Percentiles rank a stretch among this genome's conserved stretches.
Conservation (phyloP, 1,139 yeast genomes). For the Debaryomyces udenii region DNA sequence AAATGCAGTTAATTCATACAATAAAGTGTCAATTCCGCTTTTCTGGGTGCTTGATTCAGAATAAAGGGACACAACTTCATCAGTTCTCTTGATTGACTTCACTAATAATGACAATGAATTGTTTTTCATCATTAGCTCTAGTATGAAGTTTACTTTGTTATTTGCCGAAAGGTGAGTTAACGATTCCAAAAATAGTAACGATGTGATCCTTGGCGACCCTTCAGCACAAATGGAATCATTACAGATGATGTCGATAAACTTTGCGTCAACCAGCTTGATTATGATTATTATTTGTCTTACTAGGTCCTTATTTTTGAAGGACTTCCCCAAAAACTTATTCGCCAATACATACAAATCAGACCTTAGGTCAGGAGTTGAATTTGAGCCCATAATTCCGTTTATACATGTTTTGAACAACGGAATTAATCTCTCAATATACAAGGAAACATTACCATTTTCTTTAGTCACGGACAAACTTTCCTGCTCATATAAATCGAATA, state of each 20-base stretch:
- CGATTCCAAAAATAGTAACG: slow-evolving; percentile 72
- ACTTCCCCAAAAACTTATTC: slow-evolving; percentile 64
- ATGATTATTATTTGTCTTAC: slow-evolving; percentile 53
- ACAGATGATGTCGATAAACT: slow-evolving; percentile 65
- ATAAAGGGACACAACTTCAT: slow-evolving; percentile 51
- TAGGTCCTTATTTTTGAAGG: slow-evolving; percentile 41
- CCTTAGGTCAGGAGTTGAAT: slow-evolving; percentile 67
- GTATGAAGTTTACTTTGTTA: slow-evolving; percentile 54
- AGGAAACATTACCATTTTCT: slow-evolving; percentile 30
- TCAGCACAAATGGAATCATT: slow-evolving; percentile 82
- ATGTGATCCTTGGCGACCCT: slow-evolving; percentile 76
- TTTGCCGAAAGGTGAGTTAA: slow-evolving; percentile 60
- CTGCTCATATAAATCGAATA: slow-evolving; percentile 64
- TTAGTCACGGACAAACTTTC: slow-evolving; percentile 32
- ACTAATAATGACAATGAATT: slow-evolving; percentile 68
- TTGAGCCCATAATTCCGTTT: slow-evolving; percentile 69
- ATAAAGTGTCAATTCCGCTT: slow-evolving; percentile 49
- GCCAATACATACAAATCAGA: slow-evolving; percentile 78
- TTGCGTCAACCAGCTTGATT: slow-evolving; percentile 61
- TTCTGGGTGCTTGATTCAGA: slow-evolving; percentile 25
- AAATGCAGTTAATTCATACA: slow-evolving; percentile 76
- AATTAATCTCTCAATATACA: slow-evolving; percentile 53
- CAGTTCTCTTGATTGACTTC: slow-evolving; percentile 68
- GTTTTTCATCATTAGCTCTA: slow-evolving; percentile 63
- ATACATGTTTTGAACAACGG: slow-evolving; percentile 75